These are phyloP conservation scores for Limtongia smithiae DNA, from an alignment of 805 yeast species.

Conservation along the genomic window DNA sequence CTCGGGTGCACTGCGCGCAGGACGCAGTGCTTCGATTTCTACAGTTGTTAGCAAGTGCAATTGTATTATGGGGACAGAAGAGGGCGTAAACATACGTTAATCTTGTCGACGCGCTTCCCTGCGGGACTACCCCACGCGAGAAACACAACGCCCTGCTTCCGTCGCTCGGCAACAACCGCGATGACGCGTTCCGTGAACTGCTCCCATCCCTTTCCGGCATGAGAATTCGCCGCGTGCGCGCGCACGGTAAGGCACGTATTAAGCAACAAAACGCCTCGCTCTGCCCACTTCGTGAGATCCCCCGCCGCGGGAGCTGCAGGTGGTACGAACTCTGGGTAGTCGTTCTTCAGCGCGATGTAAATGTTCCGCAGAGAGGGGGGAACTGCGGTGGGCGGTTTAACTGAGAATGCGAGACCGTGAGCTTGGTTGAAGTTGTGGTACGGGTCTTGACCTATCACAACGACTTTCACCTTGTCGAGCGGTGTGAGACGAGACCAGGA, in stretches of 20 bases:
- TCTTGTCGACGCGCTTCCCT: conserved; percentile 51
- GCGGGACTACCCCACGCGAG: conserved; percentile 85
- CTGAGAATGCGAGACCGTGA: conserved; percentile 94
- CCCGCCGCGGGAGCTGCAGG: conserved; percentile 58
- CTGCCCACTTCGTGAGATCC: conserved; percentile 77
- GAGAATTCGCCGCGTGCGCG: conserved; percentile 92
- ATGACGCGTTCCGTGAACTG: conserved; percentile 74
- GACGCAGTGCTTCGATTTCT: conserved; percentile 41
- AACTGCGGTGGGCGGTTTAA: conserved; percentile 74
- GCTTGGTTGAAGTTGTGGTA: conserved; percentile 92
- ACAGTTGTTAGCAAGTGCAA: neutral
- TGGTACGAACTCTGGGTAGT: conserved; percentile 60
- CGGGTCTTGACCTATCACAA: conserved; percentile 93
- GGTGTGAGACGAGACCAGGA: conserved; percentile 92
- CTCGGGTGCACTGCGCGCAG: conserved; percentile 87
- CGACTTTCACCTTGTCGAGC: conserved; percentile 63
- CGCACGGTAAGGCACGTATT: conserved; percentile 88
- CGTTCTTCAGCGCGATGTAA: conserved; percentile 65
- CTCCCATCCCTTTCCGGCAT: conserved; percentile 90
- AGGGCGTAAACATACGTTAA: conserved; percentile 31
- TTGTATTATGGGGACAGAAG: neutral
- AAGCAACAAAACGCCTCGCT: conserved; percentile 78
- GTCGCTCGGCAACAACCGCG: conserved; percentile 43
- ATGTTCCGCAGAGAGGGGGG: conserved; percentile 89
- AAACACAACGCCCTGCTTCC: conserved; percentile 58